Evolutionary conservation across 2,329 filamentous ascomycete genomes (phyloP).

Genomic region (Fusarium begoniae): DNA sequence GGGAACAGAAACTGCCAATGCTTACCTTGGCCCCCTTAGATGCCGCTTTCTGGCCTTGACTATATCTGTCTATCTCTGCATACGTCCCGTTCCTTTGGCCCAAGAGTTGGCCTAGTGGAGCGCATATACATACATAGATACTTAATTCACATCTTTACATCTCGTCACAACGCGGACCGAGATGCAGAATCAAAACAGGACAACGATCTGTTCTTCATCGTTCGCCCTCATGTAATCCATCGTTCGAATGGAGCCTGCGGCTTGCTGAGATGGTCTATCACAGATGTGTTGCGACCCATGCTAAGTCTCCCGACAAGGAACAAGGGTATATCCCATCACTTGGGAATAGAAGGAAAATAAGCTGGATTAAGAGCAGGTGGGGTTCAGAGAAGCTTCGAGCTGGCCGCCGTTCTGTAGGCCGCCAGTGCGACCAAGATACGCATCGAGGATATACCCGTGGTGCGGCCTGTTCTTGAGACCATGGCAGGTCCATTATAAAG

Average conservation of each 20-base stretch:
- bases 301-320: slow-evolving; percentile 33
- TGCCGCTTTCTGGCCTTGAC: slow-evolving; percentile 7
- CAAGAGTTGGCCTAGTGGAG: slow-evolving; percentile 37
- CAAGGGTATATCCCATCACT: not conserved
- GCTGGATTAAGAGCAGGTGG: slow-evolving; percentile 20
- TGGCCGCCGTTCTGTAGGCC: slow-evolving; percentile 8
- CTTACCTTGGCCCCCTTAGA: not conserved
- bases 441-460: slow-evolving; percentile 36
- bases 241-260: not conserved
- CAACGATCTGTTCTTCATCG: not conserved
- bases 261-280: slow-evolving; percentile 1
- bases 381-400: slow-evolving; percentile 21
- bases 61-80: slow-evolving; percentile 24
- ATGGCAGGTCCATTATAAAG: slow-evolving; percentile 37
- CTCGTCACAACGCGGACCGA: slow-evolving; percentile 15
- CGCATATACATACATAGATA: not conserved
- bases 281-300: slow-evolving; percentile 1
- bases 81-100: slow-evolving; percentile 33
- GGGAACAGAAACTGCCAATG: slow-evolving; percentile 1
- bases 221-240: not conserved
- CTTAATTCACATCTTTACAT: slow-evolving; percentile 24
- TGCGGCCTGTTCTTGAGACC: slow-evolving; percentile 38
- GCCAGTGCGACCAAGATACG: slow-evolving; percentile 36
- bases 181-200: slow-evolving; percentile 10
- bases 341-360: slow-evolving; percentile 19